Conservation (phyloP, 768 basidiomycete genomes). For the Trametopsis cervina region DNA sequence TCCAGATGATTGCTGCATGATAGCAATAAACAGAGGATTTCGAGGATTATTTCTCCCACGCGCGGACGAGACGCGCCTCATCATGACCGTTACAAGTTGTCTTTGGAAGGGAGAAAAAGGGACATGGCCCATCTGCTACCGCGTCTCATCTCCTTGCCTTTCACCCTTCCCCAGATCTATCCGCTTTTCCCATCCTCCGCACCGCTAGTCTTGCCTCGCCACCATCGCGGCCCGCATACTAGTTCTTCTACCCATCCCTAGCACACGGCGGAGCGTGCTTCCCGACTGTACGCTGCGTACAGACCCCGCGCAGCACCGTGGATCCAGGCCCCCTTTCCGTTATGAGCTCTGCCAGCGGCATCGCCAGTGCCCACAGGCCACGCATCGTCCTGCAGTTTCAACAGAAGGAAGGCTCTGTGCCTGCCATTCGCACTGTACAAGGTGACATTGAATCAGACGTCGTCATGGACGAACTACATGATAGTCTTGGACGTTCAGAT, state of each 20-base stretch:
- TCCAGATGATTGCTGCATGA: background rate
- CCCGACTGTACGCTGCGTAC: background rate
- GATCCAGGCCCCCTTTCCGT: background rate
- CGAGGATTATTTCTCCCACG: slow-evolving; percentile 5
- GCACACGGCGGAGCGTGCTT: too few species aligned
- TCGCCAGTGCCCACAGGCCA: background rate
- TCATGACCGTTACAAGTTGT: slow-evolving; percentile 9
- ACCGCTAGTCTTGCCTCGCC: background rate
- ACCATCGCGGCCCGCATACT: background rate
- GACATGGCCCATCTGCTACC: slow-evolving; percentile 5
- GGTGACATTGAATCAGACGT: slow-evolving; percentile 1
- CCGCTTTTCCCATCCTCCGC: background rate
- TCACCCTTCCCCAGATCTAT: slow-evolving; percentile 3
- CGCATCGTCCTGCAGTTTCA: background rate
- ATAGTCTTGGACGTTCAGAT: background rate
- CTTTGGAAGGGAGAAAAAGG: slow-evolving; percentile 11
- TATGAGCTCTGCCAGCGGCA: slow-evolving; percentile 1
- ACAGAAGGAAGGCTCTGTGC: background rate
- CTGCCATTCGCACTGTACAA: background rate
- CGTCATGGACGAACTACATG: slow-evolving; percentile 7
- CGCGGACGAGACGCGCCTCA: slow-evolving; percentile 14
- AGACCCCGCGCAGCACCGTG: background rate
- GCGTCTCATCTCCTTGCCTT: slow-evolving; percentile 9
- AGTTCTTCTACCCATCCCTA: background rate
- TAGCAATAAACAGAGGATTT: background rate